Percentiles rank a stretch among this genome's conserved stretches.
phyloP scores from a whole-genome alignment of 768 basidiomycete genomes.

The Auriscalpium orientale region DNA sequence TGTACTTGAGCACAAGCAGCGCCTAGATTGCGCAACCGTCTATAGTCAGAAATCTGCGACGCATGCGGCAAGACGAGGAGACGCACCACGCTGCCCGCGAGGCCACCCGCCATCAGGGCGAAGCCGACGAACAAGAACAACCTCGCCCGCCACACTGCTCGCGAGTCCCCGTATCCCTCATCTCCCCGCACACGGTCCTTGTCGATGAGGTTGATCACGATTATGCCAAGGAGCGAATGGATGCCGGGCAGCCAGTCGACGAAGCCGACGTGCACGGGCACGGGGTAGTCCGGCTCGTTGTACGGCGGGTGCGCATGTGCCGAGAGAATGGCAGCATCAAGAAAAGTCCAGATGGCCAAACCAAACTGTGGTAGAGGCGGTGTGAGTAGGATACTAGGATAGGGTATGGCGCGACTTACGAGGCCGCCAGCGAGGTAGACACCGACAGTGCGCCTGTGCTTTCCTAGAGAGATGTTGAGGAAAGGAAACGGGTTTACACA shows the following conservation, averaged over 20 bases:
- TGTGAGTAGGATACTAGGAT: not conserved
- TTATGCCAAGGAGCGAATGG: slow-evolving; percentile 85
- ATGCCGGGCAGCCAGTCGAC: slow-evolving; percentile 98
- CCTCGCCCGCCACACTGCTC: slow-evolving; percentile 87
- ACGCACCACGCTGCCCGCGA: slow-evolving; percentile 95
- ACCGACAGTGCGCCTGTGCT: slow-evolving; percentile 73
- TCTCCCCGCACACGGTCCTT: slow-evolving; percentile 82
- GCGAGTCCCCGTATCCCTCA: slow-evolving; percentile 71
- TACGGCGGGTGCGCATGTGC: slow-evolving; percentile 75
- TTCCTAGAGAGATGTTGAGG: slow-evolving; percentile 55
- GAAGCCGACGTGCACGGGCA: slow-evolving; percentile 79
- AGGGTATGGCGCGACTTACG: slow-evolving; percentile 44
- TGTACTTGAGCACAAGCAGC: slow-evolving; percentile 84
- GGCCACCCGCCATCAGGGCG: slow-evolving; percentile 93
- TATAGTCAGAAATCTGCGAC: no score
- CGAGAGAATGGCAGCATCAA: slow-evolving; percentile 89
- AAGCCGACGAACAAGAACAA: slow-evolving; percentile 92
- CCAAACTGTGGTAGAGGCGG: slow-evolving; percentile 58
- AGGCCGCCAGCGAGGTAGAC: slow-evolving; percentile 90
- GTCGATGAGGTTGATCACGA: slow-evolving; percentile 91
- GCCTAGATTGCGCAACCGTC: slow-evolving; percentile 42
- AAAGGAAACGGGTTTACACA: slow-evolving; percentile 79
- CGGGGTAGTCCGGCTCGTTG: slow-evolving; percentile 58
- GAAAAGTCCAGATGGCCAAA: slow-evolving; percentile 89
- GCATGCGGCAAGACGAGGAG: not conserved